A percentile compares a stretch with the other conserved stretches of the same genome.
Evolutionary conservation across 768 basidiomycete species (phyloP).

Genomic region (Tubosaeta brunneosetosa): DNA sequence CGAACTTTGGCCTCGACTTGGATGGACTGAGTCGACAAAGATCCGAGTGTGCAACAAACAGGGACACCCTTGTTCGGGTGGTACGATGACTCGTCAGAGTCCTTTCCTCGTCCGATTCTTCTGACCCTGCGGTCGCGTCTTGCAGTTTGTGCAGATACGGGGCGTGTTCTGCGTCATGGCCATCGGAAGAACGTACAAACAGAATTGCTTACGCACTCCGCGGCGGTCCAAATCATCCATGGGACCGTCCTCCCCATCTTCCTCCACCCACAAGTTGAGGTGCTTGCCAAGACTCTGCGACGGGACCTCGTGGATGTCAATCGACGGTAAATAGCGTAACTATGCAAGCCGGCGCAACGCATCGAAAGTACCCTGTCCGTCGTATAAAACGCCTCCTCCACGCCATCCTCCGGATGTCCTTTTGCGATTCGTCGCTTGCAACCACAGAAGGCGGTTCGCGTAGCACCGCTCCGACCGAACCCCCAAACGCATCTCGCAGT

Average conservation of each 20-base stretch:
- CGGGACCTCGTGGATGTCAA: conserved; percentile 81
- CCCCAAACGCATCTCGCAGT: conserved; percentile 52
- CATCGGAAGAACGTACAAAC: not conserved
- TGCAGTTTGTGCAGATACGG: conserved; percentile 60
- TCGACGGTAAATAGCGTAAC: conserved; percentile 74
- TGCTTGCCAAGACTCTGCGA: conserved; percentile 60
- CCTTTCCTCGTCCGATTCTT: conserved; percentile 49
- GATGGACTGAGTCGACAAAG: no score
- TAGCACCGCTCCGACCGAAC: conserved; percentile 50
- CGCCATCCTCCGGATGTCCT: conserved; percentile 91
- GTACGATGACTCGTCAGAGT: conserved; percentile 46
- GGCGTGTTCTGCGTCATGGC: conserved; percentile 48
- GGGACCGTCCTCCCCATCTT: conserved; percentile 27
- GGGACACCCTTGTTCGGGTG: no score
- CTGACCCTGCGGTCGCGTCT: conserved; percentile 42
- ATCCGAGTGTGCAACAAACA: no score
- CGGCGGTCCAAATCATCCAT: conserved; percentile 63
- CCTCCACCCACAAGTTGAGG: conserved; percentile 49
- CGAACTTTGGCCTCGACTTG: not conserved
- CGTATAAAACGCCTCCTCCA: conserved; percentile 98
- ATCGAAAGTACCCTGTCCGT: conserved; percentile 87
- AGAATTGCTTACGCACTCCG: conserved; percentile 57
- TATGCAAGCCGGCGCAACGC: conserved; percentile 54
- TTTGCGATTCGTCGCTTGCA: conserved; percentile 21
- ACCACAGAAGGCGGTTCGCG: conserved; percentile 35